Conservation (phyloP, 352 stramenopile species). For the Pythium biforme region DNA sequence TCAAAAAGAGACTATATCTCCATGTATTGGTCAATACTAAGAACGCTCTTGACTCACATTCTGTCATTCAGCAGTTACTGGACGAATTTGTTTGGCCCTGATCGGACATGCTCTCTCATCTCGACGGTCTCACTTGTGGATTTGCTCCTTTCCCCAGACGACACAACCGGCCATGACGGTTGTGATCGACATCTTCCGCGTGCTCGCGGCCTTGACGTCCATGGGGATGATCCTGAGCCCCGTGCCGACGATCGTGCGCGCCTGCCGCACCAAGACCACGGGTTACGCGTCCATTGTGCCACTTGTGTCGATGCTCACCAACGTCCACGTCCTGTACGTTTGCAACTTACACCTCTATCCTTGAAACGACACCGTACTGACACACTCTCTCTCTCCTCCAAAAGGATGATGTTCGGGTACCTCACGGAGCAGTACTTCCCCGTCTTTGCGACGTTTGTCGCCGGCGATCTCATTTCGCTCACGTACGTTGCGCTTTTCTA, state of each 20-base stretch:
- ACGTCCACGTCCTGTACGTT: slow-evolving; percentile 32
- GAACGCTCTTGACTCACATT: background rate
- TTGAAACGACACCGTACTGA: no score
- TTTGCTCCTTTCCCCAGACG: no score
- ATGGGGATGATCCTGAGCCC: slow-evolving; percentile 38
- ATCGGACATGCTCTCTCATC: background rate
- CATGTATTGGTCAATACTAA: background rate
- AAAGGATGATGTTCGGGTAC: slow-evolving; percentile 45
- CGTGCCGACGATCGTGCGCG: slow-evolving; percentile 28
- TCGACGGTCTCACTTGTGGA: background rate
- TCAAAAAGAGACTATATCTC: background rate
- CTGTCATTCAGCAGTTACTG: background rate
- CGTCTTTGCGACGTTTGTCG: slow-evolving; percentile 42
- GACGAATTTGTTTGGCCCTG: background rate
- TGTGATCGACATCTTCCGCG: slow-evolving; percentile 35
- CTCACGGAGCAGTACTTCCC: slow-evolving; percentile 46
- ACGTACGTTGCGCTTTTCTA: slow-evolving; percentile 53
- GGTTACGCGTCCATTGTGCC: slow-evolving; percentile 38
- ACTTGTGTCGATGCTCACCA: slow-evolving; percentile 10
- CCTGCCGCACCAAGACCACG: slow-evolving; percentile 34
- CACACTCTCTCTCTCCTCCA: no score
- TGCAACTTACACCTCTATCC: background rate
- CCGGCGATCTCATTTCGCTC: slow-evolving; percentile 37
- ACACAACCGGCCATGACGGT: slow-evolving; percentile 31
- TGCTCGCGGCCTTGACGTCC: slow-evolving; percentile 30